Evolutionary conservation across 1,139 yeast species (phyloP), one percentile per base, ranked within the genome.

Genomic region (Geotrichum klebahnii): DNA sequence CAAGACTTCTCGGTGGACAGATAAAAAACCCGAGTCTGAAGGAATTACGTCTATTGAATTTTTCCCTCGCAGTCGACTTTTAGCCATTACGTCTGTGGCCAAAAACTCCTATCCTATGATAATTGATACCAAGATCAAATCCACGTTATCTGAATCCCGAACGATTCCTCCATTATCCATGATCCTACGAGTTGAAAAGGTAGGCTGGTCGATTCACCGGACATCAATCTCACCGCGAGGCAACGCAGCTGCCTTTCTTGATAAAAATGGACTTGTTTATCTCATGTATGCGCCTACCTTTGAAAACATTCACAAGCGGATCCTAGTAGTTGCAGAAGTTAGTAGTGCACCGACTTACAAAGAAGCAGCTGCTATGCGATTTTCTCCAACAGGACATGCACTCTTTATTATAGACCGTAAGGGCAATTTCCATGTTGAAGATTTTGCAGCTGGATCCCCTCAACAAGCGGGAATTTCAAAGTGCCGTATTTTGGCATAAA

Each of bases 391-490:
- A 61, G 97, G 97, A 0, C 90, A 90, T 43, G 81, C 81, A 55
- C 71, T 90, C 19, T 82, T 80, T 58, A 75, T 81, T 3, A 76
- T 88, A 10, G 97, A 90, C 66, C 72, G 96, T 36, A 86, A 84
- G 60, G 97, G 97, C 0, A 67, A 80, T 1, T 71, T 89, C 46
- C 80, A 81, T 57, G 78, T 88, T 22, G 87, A 85, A 61, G 97
- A 90, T 66, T 90, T 88, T 66, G 86, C 95, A n/a, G 90, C 89
- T 50, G 96, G 95, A 3, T 68, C 81, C 12, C 92, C 94, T 1
- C 81, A 79, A 56, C 84, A 81, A 59, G 78, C 78, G n/a, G 89
- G 85, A n/a, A 84, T 86, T 10, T 78, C 86, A 14, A 81, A 84
- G 64, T 82, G 94, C 67, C 59, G 70, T 20, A 51, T 63, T 4